Base-by-base conservation (phyloP, 106 monocot species). In the Dioscorea dumetorum region DNA sequence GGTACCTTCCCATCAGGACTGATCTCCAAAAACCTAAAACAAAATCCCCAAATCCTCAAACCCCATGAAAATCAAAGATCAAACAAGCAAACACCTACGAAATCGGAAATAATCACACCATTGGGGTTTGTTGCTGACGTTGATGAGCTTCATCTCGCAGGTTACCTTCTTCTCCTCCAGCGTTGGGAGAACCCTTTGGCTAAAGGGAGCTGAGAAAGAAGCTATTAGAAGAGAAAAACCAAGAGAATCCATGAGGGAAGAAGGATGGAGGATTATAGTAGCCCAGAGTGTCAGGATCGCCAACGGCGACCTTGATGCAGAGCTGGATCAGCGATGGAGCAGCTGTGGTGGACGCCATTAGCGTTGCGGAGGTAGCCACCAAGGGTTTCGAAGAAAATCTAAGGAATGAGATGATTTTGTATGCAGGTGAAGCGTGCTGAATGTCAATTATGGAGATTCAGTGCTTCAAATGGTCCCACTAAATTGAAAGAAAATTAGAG, bases 111-210 rank as follows among this genome's bases (percentile, higher is more conserved):
- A 4, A 65, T 4, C 48, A 3, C 57, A 53, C 53, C 94, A 94
- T 10, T 87, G 80, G 41, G 90, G 94, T 77, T 90, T 94, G 35
- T 91, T 59, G 56, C 70, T 67, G 76, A 91, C 20, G 50, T 95
- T 66, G 65, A 95, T 60, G 72, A 86, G 74, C 76, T 88, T 95
- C 63, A 73, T 17, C 52, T 91, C 80, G 53, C 91, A 91, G 0
- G 85, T 78, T 0, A 95, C 67, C n/a, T 80, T 76, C 84, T 95
- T 95, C 91, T 95, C 95, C 81, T 95, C 88, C 20, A 95, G 70
- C 7, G 91, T 88, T 17, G 91, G 64, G 18, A 86, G 75, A 59
- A 91, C 88, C 61, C 86, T 85, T 58, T 93, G 93, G 54, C 80
- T 64, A 75, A 90, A 90, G 5, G 90, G 93, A 64, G 89, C 93